phyloP scores from a whole-genome alignment of 345 rosid genomes.

The Streptanthus diversifolius region DNA sequence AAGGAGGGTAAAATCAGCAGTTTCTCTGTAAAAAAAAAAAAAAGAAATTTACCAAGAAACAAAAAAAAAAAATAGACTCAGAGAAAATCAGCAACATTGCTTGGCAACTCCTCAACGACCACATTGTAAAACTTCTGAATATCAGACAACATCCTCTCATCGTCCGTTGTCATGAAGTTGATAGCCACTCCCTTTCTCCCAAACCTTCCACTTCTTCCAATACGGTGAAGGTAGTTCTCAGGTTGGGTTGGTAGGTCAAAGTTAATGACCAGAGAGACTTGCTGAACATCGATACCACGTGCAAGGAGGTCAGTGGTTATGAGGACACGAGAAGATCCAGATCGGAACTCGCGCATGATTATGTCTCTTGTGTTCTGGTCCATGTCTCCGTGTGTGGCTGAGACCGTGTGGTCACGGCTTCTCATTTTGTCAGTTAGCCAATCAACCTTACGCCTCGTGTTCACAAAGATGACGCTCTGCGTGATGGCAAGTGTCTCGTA shows the following conservation, averaged over 20 bases:
- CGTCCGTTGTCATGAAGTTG: conserved; percentile 59
- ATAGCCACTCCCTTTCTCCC: conserved; percentile 91
- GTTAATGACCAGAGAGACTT: conserved; percentile 83
- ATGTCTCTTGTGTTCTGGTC: conserved; percentile 87
- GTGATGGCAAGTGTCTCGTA: conserved; percentile 85
- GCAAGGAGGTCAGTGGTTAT: conserved; percentile 83
- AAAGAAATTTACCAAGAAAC: neutral
- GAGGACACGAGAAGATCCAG: conserved; percentile 84
- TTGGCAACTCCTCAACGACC: conserved; percentile 58
- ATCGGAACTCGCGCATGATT: conserved; percentile 80
- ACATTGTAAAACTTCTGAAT: conserved; percentile 72
- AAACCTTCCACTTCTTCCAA: conserved; percentile 80
- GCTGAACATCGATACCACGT: conserved; percentile 90
- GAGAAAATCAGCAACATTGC: conserved; percentile 65
- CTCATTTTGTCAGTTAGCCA: conserved; percentile 87
- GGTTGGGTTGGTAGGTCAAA: conserved; percentile 88
- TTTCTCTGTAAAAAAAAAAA: neutral
- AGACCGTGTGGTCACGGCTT: conserved; percentile 82
- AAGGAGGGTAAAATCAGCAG: neutral
- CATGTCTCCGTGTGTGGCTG: conserved; percentile 95
- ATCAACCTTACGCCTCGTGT: conserved; percentile 89
- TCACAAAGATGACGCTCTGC: conserved; percentile 84
- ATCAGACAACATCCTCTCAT: conserved; percentile 68
- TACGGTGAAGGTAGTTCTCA: conserved; percentile 81
- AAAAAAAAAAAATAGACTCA: conserved; percentile 8